Conservation (phyloP, 2,329 filamentous ascomycete genomes). For the Neonectria neomacrospora region DNA sequence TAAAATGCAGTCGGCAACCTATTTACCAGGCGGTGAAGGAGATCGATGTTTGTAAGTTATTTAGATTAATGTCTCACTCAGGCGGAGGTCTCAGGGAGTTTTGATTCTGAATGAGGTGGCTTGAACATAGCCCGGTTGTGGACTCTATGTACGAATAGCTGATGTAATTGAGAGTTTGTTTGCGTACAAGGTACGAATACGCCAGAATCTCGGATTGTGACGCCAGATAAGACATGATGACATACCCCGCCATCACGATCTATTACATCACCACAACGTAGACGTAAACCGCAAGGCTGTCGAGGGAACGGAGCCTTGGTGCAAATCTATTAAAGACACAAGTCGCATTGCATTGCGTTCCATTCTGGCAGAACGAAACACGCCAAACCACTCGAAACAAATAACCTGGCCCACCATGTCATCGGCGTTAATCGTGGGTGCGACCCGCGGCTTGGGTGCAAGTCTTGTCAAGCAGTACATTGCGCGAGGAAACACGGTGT, state of each 20-base stretch:
- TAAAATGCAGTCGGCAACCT: not conserved
- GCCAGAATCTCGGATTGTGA: slow-evolving; percentile 16
- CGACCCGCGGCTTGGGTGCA: slow-evolving; percentile 74
- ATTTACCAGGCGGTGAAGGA: not conserved
- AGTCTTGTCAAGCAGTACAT: slow-evolving; percentile 70
- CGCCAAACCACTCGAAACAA: not conserved
- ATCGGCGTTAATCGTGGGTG: slow-evolving; percentile 72
- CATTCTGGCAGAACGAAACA: not conserved
- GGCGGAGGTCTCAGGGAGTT: not conserved
- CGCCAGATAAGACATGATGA: slow-evolving; percentile 15
- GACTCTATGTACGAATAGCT: not conserved
- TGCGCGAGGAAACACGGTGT: slow-evolving; percentile 60
- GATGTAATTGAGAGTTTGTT: not conserved
- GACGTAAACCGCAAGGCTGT: slow-evolving; percentile 6
- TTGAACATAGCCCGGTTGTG: not conserved
- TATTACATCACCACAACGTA: slow-evolving; percentile 36
- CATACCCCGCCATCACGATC: slow-evolving; percentile 28
- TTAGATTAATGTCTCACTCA: not conserved
- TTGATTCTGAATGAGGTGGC: not conserved
- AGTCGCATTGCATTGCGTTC: not conserved
- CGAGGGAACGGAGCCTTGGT: not conserved
- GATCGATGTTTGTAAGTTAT: not conserved
- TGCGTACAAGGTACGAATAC: not conserved
- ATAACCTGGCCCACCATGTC: slow-evolving; percentile 49
- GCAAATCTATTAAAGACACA: not conserved